Evolutionary conservation across 106 monocot species (phyloP), one percentile per base, ranked within the genome.

Genomic region (Dioscorea dumetorum): DNA sequence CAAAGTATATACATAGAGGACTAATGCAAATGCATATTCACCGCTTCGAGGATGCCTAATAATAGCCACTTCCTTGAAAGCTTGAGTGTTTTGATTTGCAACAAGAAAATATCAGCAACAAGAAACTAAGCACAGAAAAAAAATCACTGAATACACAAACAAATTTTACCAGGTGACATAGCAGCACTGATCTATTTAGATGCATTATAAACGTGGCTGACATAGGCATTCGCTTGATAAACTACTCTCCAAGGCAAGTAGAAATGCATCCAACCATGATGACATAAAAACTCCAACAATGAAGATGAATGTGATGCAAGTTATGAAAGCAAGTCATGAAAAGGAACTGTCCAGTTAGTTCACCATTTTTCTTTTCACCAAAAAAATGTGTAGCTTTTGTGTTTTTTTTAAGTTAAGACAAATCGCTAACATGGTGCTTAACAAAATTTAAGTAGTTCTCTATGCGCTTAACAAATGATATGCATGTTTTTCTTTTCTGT

Each of bases 251-350:
- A 64, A 72, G 72, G 50, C 63, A 51, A 72, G 72, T 10, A 72
- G 52, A 63, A 63, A 72, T 6, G 72, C 63, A 24, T 63, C 72
- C 19, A 72, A 24, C 72, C 72, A 72, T 63, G 72, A 72, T 51
- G 72, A 72, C 72, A 72, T 72, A 28, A 72, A 63, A 13, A 72
- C 62, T n/a, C 72, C 72, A 61, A n/a, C n/a, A n/a, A n/a, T n/a
- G n/a, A n/a, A n/a, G n/a, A n/a, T n/a, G n/a, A n/a, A n/a, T n/a
- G n/a, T n/a, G n/a, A n/a, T n/a, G n/a, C n/a, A n/a, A n/a, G n/a
- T n/a, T n/a, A n/a, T n/a, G n/a, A n/a, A n/a, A n/a, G n/a, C n/a
- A n/a, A n/a, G n/a, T n/a, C n/a, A n/a, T n/a, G n/a, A n/a, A n/a
- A n/a, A n/a, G n/a, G n/a, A n/a, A n/a, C n/a, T n/a, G n/a, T n/a